Percentiles rank a stretch among this genome's conserved stretches.
These are phyloP conservation scores for Hyparrhenia diplandra DNA, from an alignment of 176 grass and related monocot genomes.

Conservation along the genomic window DNA sequence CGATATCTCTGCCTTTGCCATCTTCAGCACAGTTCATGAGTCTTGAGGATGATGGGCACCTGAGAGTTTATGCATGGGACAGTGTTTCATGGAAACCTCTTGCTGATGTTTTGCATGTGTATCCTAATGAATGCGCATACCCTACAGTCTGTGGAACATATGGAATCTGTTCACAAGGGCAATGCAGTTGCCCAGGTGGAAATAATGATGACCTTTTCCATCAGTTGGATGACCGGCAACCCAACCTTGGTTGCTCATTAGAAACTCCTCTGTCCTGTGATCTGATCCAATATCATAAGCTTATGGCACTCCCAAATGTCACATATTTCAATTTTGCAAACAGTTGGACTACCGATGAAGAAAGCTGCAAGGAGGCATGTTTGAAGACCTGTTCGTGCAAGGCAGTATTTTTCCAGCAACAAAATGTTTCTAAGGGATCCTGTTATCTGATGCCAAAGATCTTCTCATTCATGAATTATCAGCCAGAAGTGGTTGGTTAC, in stretches of 20 bases:
- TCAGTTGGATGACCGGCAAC: constrained; percentile 22
- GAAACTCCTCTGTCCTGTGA: constrained; percentile 57
- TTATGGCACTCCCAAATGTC: constrained; percentile 43
- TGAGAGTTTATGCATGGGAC: constrained; percentile 42
- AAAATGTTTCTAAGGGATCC: constrained; percentile 44
- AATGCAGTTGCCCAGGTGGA: constrained; percentile 46
- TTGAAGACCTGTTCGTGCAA: constrained; percentile 76
- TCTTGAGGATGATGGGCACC: constrained; percentile 57
- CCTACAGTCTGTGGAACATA: constrained; percentile 61
- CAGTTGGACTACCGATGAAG: constrained; percentile 46
- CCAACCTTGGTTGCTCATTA: constrained; percentile 34
- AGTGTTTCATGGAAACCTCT: constrained; percentile 5
- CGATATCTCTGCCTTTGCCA: constrained; percentile 23
- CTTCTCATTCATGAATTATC: constrained; percentile 62
- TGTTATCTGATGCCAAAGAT: constrained; percentile 57
- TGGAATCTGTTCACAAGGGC: constrained; percentile 45
- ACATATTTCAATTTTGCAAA: constrained; percentile 55
- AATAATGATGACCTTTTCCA: constrained; percentile 9
- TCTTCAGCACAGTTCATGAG: constrained; percentile 53
- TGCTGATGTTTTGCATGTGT: constrained; percentile 37
- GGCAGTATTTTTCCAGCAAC: constrained; percentile 47
- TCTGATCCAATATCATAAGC: constrained; percentile 36
- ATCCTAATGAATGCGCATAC: constrained; percentile 48
- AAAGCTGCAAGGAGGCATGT: constrained; percentile 68
- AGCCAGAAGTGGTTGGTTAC: constrained; percentile 36